A percentile compares a stretch with the other conserved stretches of the same genome.
Evolutionary conservation across 2,329 filamentous ascomycete species (phyloP).

Genomic region (Ceratocystis papillata): DNA sequence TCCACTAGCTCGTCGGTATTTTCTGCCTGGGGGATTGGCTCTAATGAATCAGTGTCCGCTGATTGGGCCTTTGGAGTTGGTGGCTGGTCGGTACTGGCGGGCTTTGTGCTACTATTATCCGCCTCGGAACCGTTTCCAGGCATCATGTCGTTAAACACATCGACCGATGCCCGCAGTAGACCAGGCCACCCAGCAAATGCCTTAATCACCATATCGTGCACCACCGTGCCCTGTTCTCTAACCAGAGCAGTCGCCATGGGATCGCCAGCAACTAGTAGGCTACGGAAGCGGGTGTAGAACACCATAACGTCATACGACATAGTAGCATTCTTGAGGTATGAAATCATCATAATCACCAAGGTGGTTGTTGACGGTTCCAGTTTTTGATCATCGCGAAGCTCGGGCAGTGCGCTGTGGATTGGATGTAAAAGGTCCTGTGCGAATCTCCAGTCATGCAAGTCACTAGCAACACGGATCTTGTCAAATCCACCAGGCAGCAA

Average conservation of each 20-base stretch:
- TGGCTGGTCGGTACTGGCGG: neutral
- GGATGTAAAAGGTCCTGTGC: conserved; percentile 23
- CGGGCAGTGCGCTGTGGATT: conserved; percentile 15
- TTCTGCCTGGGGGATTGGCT: neutral
- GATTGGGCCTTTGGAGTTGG: neutral
- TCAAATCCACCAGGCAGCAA: conserved; percentile 28
- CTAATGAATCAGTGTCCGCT: neutral
- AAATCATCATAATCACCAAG: conserved; percentile 39
- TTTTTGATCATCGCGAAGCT: conserved; percentile 21
- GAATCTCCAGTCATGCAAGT: conserved; percentile 20
- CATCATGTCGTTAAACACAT: conserved; percentile 44
- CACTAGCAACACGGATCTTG: conserved; percentile 22
- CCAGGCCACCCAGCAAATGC: conserved; percentile 36
- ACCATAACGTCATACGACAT: conserved; percentile 35
- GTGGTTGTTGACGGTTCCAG: conserved; percentile 34
- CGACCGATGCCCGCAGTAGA: conserved; percentile 37
- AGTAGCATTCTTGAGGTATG: conserved; percentile 37
- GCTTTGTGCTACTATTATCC: too few species aligned
- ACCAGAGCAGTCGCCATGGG: conserved; percentile 33
- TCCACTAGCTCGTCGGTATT: neutral
- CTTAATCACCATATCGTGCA: conserved; percentile 43
- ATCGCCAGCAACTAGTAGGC: conserved; percentile 34
- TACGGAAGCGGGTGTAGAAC: conserved; percentile 40
- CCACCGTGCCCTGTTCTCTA: conserved; percentile 34
- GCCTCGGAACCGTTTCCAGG: conserved; percentile 28